A percentile compares a stretch with the other conserved stretches of the same genome.
phyloP scores from a whole-genome alignment of 1,139 yeast species.

The Hemisphaericaspora xylofermentans region DNA sequence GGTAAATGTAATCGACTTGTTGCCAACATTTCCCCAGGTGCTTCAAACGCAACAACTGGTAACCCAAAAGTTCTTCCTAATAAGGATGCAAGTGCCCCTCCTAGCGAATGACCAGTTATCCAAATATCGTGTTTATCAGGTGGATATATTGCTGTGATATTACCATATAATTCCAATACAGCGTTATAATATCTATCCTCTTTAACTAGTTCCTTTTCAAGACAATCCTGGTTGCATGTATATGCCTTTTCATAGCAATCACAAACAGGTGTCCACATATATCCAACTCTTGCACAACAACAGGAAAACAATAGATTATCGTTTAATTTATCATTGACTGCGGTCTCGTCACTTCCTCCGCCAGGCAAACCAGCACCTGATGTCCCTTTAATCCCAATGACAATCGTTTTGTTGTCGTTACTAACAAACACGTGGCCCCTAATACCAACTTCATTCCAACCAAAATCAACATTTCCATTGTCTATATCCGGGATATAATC shows the following conservation, averaged over 20 bases:
- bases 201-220: constrained; percentile 71
- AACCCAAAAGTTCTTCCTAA: constrained; percentile 87
- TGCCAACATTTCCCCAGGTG: constrained; percentile 91
- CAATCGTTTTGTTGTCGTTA: constrained; percentile 61
- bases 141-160: constrained; percentile 60
- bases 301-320: constrained; percentile 91
- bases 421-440: constrained; percentile 89
- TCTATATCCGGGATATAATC: constrained; percentile 51
- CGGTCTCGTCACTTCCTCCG: constrained; percentile 74
- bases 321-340: constrained; percentile 75
- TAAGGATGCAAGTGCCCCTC: constrained; percentile 82
- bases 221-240: constrained; percentile 85
- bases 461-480: constrained; percentile 51
- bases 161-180: constrained; percentile 70
- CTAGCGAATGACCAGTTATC: constrained; percentile 95
- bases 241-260: constrained; percentile 86
- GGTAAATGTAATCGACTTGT: constrained; percentile 85
- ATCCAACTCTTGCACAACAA: constrained; percentile 92
- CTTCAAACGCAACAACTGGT: constrained; percentile 88
- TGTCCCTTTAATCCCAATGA: constrained; percentile 88
- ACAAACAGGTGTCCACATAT: constrained; percentile 93
- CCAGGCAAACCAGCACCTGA: constrained; percentile 82
- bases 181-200: constrained; percentile 85
- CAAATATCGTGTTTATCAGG: constrained; percentile 72
- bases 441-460: constrained; percentile 85